phyloP scores from a whole-genome alignment of 129 eudicot species.

The Logfia minima region DNA sequence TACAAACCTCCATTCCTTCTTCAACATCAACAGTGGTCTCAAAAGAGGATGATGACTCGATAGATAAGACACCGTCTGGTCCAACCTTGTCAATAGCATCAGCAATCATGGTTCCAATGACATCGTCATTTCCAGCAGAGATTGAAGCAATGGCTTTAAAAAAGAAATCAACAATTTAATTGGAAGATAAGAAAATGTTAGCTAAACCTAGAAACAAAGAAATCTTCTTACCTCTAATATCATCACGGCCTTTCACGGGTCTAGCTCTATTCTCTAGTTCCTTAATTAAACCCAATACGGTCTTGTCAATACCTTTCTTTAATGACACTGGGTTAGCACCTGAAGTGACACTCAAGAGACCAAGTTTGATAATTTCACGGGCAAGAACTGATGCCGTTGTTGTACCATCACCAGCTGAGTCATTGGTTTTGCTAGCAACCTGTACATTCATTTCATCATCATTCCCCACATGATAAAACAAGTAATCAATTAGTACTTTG shows the following conservation, averaged over 20 bases:
- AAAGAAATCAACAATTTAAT: not conserved
- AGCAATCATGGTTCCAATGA: constrained; percentile 71
- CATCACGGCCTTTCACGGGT: constrained; percentile 75
- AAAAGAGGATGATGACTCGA: constrained; percentile 72
- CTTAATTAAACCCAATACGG: constrained; percentile 50
- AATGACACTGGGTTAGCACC: constrained; percentile 85
- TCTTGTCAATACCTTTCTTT: constrained; percentile 78
- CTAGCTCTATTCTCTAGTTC: constrained; percentile 68
- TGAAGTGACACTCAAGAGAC: constrained; percentile 71
- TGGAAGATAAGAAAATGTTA: not conserved
- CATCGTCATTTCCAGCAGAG: constrained; percentile 72
- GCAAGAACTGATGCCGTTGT: constrained; percentile 83
- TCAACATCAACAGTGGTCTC: constrained; percentile 85
- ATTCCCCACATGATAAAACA: not conserved
- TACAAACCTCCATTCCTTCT: constrained; percentile 86
- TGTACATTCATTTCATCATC: constrained; percentile 24
- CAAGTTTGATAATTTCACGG: constrained; percentile 79
- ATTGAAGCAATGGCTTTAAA: constrained; percentile 67
- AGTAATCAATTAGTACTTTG: not conserved
- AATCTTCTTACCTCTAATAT: constrained; percentile 57
- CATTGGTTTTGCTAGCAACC: constrained; percentile 85
- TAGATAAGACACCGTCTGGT: constrained; percentile 69
- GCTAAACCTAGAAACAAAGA: not conserved
- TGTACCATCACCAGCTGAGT: constrained; percentile 89
- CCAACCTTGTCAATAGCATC: constrained; percentile 81